These are phyloP conservation scores for Stagonosporopsis cucurbitacearum DNA, from an alignment of 2,329 filamentous ascomycete species.

Conservation along the genomic window DNA sequence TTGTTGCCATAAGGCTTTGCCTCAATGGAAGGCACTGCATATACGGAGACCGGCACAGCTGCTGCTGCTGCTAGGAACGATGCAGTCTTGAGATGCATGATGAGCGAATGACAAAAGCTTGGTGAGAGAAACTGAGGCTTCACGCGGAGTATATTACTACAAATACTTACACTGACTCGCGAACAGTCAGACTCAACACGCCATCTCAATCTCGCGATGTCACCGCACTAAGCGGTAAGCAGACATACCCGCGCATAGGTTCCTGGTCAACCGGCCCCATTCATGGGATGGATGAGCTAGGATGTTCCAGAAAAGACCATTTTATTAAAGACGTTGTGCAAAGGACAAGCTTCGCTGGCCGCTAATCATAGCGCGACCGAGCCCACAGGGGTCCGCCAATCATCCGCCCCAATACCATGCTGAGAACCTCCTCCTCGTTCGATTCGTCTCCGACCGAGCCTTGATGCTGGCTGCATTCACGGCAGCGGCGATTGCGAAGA, in stretches of 20 bases:
- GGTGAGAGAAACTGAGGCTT: not conserved
- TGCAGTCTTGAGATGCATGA: constrained; percentile 5
- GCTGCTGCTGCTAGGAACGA: not conserved
- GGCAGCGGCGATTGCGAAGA: not conserved
- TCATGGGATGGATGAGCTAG: not conserved
- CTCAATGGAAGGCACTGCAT: constrained; percentile 25
- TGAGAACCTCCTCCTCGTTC: not conserved
- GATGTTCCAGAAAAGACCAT: not conserved
- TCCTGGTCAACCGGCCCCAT: not conserved
- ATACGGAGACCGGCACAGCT: not conserved
- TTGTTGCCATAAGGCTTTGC: constrained; percentile 25
- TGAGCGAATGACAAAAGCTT: not conserved
- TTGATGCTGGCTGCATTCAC: not conserved
- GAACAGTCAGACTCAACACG: not conserved
- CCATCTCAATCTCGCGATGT: constrained; percentile 1
- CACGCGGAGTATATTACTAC: not conserved
- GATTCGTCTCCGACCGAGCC: not conserved
- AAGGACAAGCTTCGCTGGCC: not conserved
- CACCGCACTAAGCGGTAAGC: constrained; percentile 7
- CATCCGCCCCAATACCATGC: not conserved
- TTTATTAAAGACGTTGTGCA: not conserved
- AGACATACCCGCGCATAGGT: not conserved
- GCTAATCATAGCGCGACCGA: not conserved
- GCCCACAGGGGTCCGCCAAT: not conserved
- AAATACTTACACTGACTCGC: not conserved